These are phyloP conservation scores for Fragaria ananassa DNA, from an alignment of 306 rosid species.

Conservation along the genomic window DNA sequence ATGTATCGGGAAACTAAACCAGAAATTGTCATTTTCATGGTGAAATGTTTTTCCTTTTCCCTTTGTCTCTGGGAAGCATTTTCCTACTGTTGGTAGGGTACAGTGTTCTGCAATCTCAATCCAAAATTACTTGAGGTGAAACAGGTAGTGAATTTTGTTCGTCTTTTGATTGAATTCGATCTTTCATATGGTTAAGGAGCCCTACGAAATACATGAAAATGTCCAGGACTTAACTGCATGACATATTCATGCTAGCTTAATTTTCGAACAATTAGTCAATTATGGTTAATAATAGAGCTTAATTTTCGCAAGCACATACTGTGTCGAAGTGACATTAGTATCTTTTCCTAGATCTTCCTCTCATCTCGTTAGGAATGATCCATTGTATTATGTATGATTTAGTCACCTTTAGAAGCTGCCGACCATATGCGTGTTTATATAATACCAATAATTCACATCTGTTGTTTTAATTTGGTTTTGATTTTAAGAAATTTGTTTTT, in stretches of 20 bases:
- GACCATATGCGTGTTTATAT: not conserved
- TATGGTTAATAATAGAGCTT: not conserved
- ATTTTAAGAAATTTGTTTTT: not conserved
- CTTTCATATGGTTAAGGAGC: no score
- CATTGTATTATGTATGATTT: not conserved
- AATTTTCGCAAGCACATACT: not conserved
- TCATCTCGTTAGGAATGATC: not conserved
- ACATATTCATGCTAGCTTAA: no score
- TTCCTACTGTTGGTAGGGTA: constrained; percentile 1
- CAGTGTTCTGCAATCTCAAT: not conserved
- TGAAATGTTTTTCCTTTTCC: not conserved
- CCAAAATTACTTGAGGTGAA: not conserved
- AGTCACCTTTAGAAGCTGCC: not conserved
- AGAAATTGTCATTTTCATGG: constrained; percentile 1
- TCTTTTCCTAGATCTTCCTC: not conserved
- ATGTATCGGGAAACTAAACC: not conserved
- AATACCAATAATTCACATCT: not conserved
- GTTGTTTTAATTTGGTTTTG: not conserved
- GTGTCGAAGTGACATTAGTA: not conserved
- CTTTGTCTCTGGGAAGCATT: not conserved
- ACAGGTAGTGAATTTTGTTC: not conserved
- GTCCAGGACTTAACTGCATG: no score
- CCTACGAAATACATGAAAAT: no score
- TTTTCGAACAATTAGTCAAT: not conserved
- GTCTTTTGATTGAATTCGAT: not conserved